phyloP scores from a whole-genome alignment of 805 yeast species.

The Saccharomycopsis sp. region DNA sequence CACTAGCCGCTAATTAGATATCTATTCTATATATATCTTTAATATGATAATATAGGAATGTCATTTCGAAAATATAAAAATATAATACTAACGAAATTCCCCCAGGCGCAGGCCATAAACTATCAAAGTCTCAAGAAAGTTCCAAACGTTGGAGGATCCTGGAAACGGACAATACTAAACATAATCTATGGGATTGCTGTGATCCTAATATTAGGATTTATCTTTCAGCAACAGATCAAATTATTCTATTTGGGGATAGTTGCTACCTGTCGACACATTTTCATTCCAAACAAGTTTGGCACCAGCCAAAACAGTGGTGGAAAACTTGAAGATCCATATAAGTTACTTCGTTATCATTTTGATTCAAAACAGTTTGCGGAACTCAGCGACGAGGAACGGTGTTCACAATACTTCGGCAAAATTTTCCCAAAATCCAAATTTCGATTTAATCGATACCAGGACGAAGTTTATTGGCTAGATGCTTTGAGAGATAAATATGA shows the following conservation, averaged over 20 bases:
- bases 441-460: slow-evolving; percentile 18
- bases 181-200: neutral
- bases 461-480: slow-evolving; percentile 19
- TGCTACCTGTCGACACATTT: slow-evolving; percentile 14
- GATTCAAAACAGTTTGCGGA: slow-evolving; percentile 12
- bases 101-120: neutral
- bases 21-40: too few relatives aligned
- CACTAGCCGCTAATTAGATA: too few relatives aligned
- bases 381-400: slow-evolving; percentile 15
- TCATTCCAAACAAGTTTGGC: slow-evolving; percentile 13
- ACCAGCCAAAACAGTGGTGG: slow-evolving; percentile 6
- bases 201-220: neutral
- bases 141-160: too few relatives aligned
- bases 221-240: neutral
- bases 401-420: slow-evolving; percentile 14
- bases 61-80: slow-evolving; percentile 8
- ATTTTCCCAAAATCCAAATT: slow-evolving; percentile 19
- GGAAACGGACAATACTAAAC: neutral
- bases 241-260: slow-evolving; percentile 6
- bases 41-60: too few relatives aligned
- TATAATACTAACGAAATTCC: neutral
- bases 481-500: slow-evolving; percentile 19
- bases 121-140: too few relatives aligned
- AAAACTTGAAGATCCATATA: slow-evolving; percentile 16
- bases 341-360: slow-evolving; percentile 14